These are phyloP conservation scores for Solanum pinnatisectum DNA, from an alignment of 257 asterid genomes.

Conservation along the genomic window DNA sequence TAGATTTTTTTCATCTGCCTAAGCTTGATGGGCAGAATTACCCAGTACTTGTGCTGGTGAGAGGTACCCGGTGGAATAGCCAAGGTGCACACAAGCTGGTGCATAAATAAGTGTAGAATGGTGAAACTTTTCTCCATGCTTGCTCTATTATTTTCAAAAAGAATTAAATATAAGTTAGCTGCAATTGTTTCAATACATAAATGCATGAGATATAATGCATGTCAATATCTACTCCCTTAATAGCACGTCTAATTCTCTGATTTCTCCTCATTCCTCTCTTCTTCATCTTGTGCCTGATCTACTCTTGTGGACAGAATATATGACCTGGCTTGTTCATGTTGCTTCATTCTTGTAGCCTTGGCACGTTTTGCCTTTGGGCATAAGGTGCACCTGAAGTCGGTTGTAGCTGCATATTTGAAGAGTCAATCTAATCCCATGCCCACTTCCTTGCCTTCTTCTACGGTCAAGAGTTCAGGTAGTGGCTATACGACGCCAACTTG, in stretches of 20 bases:
- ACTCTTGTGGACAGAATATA: not conserved
- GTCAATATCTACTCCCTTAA: not conserved
- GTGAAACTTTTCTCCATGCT: not conserved
- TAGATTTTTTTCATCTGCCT: not conserved
- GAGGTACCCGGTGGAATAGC: not conserved
- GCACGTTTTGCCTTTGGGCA: constrained; percentile 97
- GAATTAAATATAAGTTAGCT: not conserved
- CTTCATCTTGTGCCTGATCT: not conserved
- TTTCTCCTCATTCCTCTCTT: not conserved
- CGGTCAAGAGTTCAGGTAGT: constrained; percentile 55
- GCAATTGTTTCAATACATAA: not conserved
- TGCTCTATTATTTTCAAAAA: not conserved
- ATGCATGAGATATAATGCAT: not conserved
- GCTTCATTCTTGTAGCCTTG: constrained; percentile 46
- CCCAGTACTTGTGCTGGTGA: not conserved
- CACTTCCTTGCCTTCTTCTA: constrained; percentile 72
- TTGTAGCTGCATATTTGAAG: constrained; percentile 82
- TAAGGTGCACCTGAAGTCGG: constrained; percentile 76
- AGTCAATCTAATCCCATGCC: constrained; percentile 64
- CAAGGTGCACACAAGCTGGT: not conserved
- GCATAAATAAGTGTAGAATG: not conserved
- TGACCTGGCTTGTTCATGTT: not conserved
- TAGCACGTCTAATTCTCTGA: not conserved
- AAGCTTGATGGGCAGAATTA: not conserved
- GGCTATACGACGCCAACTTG: constrained; percentile 74